Conservation (phyloP, 371 early-diverging fungal species). For the Circinella umbellata region DNA sequence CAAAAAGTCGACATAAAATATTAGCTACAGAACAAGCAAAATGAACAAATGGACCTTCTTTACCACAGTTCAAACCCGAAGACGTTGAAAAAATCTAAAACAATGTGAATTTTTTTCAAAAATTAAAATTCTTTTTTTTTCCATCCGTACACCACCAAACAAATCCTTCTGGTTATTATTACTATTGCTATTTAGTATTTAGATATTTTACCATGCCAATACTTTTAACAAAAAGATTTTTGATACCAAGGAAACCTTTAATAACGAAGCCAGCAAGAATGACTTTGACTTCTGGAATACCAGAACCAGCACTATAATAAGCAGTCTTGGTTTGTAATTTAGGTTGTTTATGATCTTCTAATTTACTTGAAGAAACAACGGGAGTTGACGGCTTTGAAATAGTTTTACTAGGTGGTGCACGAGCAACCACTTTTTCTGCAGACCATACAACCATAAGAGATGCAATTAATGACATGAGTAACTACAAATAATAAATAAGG, state of each 20-base stretch:
- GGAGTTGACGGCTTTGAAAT: conserved; percentile 5
- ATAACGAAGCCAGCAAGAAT: conserved; percentile 94
- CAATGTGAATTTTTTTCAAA: too few species aligned
- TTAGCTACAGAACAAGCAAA: conserved; percentile 92
- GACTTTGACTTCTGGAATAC: conserved; percentile 95
- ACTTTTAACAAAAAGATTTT: conserved; percentile 87
- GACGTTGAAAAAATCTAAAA: conserved; percentile 73
- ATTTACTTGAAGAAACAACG: not conserved
- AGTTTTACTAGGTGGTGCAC: conserved; percentile 22
- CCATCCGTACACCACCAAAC: not conserved
- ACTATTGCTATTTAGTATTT: too few species aligned
- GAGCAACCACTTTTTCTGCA: conserved; percentile 41
- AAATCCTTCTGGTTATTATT: too few species aligned
- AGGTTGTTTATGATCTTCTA: conserved; percentile 9
- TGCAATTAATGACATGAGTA: conserved; percentile 41
- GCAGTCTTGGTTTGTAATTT: conserved; percentile 44
- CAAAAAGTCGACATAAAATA: conserved; percentile 77
- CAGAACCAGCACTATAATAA: conserved; percentile 87
- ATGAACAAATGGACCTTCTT: conserved; percentile 97
- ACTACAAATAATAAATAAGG: conserved; percentile 18
- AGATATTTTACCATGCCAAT: conserved; percentile 69
- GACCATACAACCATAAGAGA: conserved; percentile 50
- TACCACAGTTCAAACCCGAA: conserved; percentile 86
- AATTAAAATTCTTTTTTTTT: conserved; percentile 45
- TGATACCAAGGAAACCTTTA: conserved; percentile 82